Evolutionary conservation across 257 asterid species (phyloP).

Genomic region (Solanum pennellii): DNA sequence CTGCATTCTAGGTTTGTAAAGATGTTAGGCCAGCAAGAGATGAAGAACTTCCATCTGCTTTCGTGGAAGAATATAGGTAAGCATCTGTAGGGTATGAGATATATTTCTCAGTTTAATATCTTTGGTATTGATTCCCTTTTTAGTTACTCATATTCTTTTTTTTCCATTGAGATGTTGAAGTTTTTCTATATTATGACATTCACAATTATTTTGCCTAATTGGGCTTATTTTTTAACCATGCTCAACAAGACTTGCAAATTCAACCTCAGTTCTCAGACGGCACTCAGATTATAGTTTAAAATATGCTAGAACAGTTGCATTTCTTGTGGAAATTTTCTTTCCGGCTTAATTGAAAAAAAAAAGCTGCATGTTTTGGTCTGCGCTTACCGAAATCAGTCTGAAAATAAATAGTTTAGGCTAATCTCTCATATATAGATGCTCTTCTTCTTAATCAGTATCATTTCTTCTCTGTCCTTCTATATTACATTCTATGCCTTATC

Average conservation of each 20-base stretch:
- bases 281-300: not conserved
- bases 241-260: not conserved
- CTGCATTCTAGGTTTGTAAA: conserved; percentile 52
- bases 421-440: not conserved
- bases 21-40: conserved; percentile 75
- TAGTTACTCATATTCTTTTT: not conserved
- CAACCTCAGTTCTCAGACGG: not conserved
- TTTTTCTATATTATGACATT: not conserved
- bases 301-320: not conserved
- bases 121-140: not conserved
- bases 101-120: not conserved
- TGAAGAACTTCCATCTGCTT: conserved; percentile 87
- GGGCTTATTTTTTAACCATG: not conserved
- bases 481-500: not conserved
- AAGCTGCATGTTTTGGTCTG: not conserved
- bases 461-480: not conserved
- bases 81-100: not conserved
- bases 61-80: conserved; percentile 81
- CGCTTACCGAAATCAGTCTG: not conserved
- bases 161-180: not conserved
- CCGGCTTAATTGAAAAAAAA: not conserved
- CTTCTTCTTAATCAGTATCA: not conserved
- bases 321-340: not conserved
- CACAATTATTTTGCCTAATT: not conserved
- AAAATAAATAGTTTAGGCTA: not conserved